Evolutionary conservation across 441 rosid genomes (phyloP).

Genomic region (Adansonia gregorii): DNA sequence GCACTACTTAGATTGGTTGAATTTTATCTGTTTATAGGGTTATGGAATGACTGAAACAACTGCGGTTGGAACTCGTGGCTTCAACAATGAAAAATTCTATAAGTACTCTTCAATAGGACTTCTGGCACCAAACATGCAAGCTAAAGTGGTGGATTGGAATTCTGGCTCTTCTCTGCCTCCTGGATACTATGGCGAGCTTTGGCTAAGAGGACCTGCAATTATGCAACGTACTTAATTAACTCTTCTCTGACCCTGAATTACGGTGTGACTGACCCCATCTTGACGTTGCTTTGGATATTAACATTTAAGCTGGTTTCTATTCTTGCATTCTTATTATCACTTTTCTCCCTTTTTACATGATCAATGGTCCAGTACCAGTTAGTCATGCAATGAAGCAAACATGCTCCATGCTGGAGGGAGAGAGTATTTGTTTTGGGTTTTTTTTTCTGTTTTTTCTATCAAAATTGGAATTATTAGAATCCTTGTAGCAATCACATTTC

Average conservation of each 20-base stretch:
- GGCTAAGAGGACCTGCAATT: slow-evolving; percentile 76
- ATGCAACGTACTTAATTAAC: slow-evolving; percentile 63
- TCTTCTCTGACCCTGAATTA: slow-evolving; percentile 7
- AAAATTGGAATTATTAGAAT: not conserved
- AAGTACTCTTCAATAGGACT: slow-evolving; percentile 73
- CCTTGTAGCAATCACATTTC: not conserved
- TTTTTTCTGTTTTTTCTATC: too few relatives aligned
- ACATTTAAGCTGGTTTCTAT: not conserved
- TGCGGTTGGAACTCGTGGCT: slow-evolving; percentile 85
- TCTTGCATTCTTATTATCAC: not conserved
- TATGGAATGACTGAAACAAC: slow-evolving; percentile 90
- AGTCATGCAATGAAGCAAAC: not conserved
- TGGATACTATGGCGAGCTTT: slow-evolving; percentile 74
- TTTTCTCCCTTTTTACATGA: not conserved
- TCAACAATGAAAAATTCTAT: slow-evolving; percentile 45
- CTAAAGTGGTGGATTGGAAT: slow-evolving; percentile 70
- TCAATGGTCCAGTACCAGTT: not conserved
- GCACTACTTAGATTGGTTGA: not conserved
- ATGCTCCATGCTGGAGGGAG: not conserved
- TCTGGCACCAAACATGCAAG: slow-evolving; percentile 83
- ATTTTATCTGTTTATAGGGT: slow-evolving; percentile 52
- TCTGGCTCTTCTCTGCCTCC: slow-evolving; percentile 71
- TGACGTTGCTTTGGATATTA: not conserved
- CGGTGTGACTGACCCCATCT: not conserved
- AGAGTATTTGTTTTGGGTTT: not conserved